Evolutionary conservation across 768 basidiomycete species (phyloP), one percentile per base, ranked within the genome.

Genomic region (Kwoniella dejecticola): DNA sequence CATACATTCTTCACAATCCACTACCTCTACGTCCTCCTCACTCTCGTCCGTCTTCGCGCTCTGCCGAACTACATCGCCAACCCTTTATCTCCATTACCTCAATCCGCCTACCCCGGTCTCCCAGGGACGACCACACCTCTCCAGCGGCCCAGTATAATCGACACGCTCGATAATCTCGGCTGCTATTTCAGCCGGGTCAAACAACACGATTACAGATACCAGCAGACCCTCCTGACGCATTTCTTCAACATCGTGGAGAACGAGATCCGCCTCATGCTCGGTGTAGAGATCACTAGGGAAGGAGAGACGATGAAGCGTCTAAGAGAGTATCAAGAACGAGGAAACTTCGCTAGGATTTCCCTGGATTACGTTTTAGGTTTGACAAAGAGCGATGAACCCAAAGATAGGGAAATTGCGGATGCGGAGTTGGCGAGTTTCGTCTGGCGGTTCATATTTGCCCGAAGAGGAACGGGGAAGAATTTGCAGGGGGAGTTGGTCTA

Each of bases 1-100:
- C 94, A 97, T 72, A 90, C 95, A 15, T 97, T 93, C 90, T 97
- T 97, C 80, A 90, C 90, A 3, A 81, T 96, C 52, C 91, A 91
- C 27, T 92, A 94, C 66, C 83, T 97, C 27, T 92, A 98, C 79
- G 82, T 97, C 48, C 94, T 93, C 89, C 82, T 97, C 67, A 85
- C 94, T 50, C 88, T 88, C 17, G 89, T 90, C 54, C 89, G 94
- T 23, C 83, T 96, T 10, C 90, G 95, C 21, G 86, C 89, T 0
- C 81, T 13, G 83, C 84, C 1, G 83, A 62, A 50, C 46, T 59
- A 31, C 45, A 44, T 53, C 38, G 45, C 54, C 44, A 55, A 63
- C 45, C 53, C 55, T 4, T 40, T 56, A 10, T 62, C 55, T 5
- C 60, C 66, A 3, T 62, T 74, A 8, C 68, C 73, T 30, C 68